These are phyloP conservation scores for Chrysoporthe cubensis DNA, from an alignment of 2,329 filamentous ascomycete genomes.

Conservation along the genomic window DNA sequence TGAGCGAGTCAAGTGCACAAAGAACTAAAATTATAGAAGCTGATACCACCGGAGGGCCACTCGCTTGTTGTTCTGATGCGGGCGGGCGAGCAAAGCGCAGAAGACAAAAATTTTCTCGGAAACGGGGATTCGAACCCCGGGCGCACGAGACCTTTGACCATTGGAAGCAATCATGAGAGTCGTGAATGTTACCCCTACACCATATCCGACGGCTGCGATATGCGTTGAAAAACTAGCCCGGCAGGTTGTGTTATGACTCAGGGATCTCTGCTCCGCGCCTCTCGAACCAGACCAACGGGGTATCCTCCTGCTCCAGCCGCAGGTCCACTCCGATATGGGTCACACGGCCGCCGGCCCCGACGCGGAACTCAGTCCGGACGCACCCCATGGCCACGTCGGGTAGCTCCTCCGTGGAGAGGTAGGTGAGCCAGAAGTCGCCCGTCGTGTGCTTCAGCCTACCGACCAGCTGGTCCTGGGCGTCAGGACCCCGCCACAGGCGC, in stretches of 20 bases:
- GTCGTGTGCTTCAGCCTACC: constrained; percentile 15
- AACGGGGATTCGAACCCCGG: constrained; percentile 5
- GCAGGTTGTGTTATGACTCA: background rate
- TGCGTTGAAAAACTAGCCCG: background rate
- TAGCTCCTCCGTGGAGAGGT: background rate
- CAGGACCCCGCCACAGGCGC: background rate
- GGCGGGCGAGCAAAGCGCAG: too few species aligned
- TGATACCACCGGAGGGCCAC: background rate
- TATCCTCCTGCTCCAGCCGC: constrained; percentile 22
- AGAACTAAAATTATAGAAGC: background rate
- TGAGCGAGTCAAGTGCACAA: background rate
- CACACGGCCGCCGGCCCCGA: constrained; percentile 23
- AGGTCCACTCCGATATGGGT: constrained; percentile 24
- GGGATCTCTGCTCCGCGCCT: background rate
- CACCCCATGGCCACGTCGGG: background rate
- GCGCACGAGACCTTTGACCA: background rate
- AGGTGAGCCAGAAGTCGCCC: constrained; percentile 20
- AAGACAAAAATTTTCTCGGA: background rate
- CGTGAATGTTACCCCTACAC: constrained; percentile 6
- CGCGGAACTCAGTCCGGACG: constrained; percentile 22
- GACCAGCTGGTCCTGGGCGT: background rate
- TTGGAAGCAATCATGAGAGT: constrained; percentile 2
- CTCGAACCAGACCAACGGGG: constrained; percentile 27
- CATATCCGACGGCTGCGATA: background rate
- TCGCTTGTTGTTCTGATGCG: background rate